Base-by-base conservation (phyloP, 768 basidiomycete species). In the Suillus brevipes region DNA sequence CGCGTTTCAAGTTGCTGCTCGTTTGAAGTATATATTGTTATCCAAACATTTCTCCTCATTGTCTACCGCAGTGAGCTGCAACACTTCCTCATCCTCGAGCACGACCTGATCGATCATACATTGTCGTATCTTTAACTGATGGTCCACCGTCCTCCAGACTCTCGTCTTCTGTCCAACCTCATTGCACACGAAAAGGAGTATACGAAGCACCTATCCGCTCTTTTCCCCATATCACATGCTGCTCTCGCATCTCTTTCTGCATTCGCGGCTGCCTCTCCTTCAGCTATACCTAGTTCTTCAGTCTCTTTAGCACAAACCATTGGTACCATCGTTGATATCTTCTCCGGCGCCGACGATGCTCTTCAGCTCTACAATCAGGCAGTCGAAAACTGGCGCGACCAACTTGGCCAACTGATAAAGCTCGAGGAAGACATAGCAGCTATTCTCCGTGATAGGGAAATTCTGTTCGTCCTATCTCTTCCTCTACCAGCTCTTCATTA, bases 141-240 rank as follows among this genome's bases (percentile, higher is more conserved):
- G 90, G 87, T 90, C 58, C 90, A 90, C 73, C 83, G 89, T 31
- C 79, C 85, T n/a, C 79, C 88, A 12, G 91, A 93, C 80, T 87
- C 89, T 42, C 85, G 91, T 25, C 82, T 94, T 18, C 83, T 94
- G 63, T 77, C 81, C 3, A 88, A 89, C 72, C 84, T 94, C 37
- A 80, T 92, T 58, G 76, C 79, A 7, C 83, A 87, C 66, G 91
- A 93, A 75, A 91, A 89, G 71, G 89, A 89, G 42, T 90, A 90
- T 71, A 77, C 85, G 2, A 88, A 87, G 68, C 84, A 88, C 10
- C 79, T 92, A 36, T 70, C 73, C n/a, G 67, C 79, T 23, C 79
- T 91, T 47, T 80, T 92, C 28, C 84, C 86, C 56, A 71, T 83
- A 34, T 89, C 88, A 13, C 83, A 85, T 67, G 75, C 85, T 0